These are phyloP conservation scores for Sordariomycetes sp. DNA, from an alignment of 2,329 filamentous ascomycete genomes.

Conservation along the genomic window DNA sequence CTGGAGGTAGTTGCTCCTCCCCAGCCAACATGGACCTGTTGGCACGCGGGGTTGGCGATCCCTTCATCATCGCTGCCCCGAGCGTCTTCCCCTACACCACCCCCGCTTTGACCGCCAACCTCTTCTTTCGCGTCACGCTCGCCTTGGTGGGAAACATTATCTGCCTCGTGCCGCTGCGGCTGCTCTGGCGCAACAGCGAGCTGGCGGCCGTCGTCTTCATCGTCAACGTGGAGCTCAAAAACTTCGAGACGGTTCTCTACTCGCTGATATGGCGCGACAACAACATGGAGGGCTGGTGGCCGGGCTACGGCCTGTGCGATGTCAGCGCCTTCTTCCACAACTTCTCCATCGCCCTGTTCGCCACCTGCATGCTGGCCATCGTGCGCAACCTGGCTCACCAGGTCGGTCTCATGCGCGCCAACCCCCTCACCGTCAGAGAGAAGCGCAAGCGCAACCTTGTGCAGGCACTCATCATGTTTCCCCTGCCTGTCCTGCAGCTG, in stretches of 20 bases:
- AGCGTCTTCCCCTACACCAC: constrained; percentile 14
- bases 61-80: constrained; percentile 11
- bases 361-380: constrained; percentile 42
- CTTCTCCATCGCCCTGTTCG: constrained; percentile 33
- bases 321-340: constrained; percentile 39
- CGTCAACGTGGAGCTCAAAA: constrained; percentile 31
- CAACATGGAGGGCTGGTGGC: constrained; percentile 39
- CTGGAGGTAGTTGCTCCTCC: too few relatives aligned
- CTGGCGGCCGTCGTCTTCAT: constrained; percentile 43
- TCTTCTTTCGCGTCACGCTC: constrained; percentile 37
- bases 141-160: constrained; percentile 32
- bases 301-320: constrained; percentile 45
- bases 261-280: constrained; percentile 44
- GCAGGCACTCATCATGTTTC: constrained; percentile 46
- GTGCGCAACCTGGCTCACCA: constrained; percentile 44
- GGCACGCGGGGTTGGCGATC: constrained; percentile 1
- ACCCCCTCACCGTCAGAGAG: constrained; percentile 29
- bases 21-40: constrained; percentile 3
- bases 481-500: constrained; percentile 39
- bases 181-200: constrained; percentile 43
- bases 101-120: constrained; percentile 30
- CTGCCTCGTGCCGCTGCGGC: constrained; percentile 40
- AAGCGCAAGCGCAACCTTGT: constrained; percentile 29
- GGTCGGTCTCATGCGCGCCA: constrained; percentile 33
- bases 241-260: constrained; percentile 39